A percentile compares a stretch with the other conserved stretches of the same genome.
phyloP scores from a whole-genome alignment of 2,329 filamentous ascomycete genomes.

The Pseudogymnoascus sp. region DNA sequence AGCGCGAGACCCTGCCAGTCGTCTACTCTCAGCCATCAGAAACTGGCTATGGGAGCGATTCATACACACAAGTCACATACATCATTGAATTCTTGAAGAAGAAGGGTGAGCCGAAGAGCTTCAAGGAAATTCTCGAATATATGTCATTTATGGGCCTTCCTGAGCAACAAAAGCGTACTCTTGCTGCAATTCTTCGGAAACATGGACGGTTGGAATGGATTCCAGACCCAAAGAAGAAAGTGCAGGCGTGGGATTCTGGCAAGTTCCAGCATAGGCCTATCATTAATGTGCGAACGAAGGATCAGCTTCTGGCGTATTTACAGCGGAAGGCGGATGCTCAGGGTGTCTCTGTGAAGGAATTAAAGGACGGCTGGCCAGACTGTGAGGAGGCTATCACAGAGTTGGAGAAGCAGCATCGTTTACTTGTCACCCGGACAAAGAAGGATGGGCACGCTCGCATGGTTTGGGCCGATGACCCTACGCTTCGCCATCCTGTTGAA shows the following conservation, averaged over 20 bases:
- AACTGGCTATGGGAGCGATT: slow-evolving; percentile 67
- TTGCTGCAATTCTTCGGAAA: slow-evolving; percentile 60
- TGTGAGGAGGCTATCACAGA: slow-evolving; percentile 70
- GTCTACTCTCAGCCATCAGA: slow-evolving; percentile 71
- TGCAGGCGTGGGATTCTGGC: slow-evolving; percentile 58
- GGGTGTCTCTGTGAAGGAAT: slow-evolving; percentile 75
- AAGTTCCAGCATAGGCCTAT: slow-evolving; percentile 78
- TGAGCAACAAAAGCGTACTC: slow-evolving; percentile 52
- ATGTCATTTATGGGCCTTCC: slow-evolving; percentile 60
- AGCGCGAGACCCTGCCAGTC: slow-evolving; percentile 44
- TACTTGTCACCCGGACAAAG: slow-evolving; percentile 82
- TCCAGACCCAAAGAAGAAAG: slow-evolving; percentile 50
- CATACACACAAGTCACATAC: slow-evolving; percentile 82
- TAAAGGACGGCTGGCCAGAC: slow-evolving; percentile 92
- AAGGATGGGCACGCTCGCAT: slow-evolving; percentile 82
- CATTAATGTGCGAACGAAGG: slow-evolving; percentile 71
- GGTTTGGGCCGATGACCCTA: slow-evolving; percentile 83
- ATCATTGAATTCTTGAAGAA: slow-evolving; percentile 76
- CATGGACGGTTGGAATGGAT: slow-evolving; percentile 52
- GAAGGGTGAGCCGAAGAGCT: slow-evolving; percentile 58
- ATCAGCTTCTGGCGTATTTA: slow-evolving; percentile 70
- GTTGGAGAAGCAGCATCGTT: slow-evolving; percentile 68
- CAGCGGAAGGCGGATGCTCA: slow-evolving; percentile 74
- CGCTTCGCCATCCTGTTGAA: slow-evolving; percentile 67
- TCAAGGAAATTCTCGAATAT: slow-evolving; percentile 72